Percentiles rank a stretch among this genome's conserved stretches.
These are phyloP conservation scores for Calonectria montana DNA, from an alignment of 2,329 filamentous ascomycete genomes.

Conservation along the genomic window DNA sequence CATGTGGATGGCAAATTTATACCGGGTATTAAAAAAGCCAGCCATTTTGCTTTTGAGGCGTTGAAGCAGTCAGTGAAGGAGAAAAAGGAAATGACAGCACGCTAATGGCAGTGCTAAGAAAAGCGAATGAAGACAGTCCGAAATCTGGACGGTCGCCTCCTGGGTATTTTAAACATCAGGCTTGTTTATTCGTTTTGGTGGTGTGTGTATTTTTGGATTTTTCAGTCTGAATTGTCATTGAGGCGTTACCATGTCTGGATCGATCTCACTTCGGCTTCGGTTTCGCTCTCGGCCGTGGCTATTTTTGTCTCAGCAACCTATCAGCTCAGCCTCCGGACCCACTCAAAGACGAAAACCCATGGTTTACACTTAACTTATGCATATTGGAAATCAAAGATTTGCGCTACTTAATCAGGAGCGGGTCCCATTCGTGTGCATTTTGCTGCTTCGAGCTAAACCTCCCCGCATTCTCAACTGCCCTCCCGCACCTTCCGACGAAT, in stretches of 20 bases:
- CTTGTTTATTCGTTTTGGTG: neutral
- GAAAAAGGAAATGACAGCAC: neutral
- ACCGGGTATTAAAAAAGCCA: neutral
- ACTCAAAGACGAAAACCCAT: neutral
- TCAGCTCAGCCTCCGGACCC: neutral
- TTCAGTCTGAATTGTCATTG: neutral
- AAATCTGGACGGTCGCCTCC: neutral
- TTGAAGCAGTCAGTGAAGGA: neutral
- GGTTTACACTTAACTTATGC: neutral
- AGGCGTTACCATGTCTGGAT: neutral
- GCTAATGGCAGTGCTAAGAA: neutral
- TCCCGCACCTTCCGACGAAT: neutral
- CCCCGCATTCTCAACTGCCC: neutral
- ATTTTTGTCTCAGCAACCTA: neutral
- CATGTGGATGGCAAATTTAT: constrained; percentile 12
- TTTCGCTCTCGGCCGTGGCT: neutral
- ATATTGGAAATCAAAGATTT: neutral
- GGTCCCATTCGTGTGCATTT: neutral
- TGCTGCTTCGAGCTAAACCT: neutral
- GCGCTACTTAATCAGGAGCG: neutral
- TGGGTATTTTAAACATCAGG: neutral
- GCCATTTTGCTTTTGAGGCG: neutral
- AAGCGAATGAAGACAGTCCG: neutral
- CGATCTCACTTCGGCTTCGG: neutral
- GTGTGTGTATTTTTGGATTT: neutral